A percentile compares a stretch with the other conserved stretches of the same genome.
These are phyloP conservation scores for Fusarium domesticum DNA, from an alignment of 2,329 filamentous ascomycete genomes.

Conservation along the genomic window DNA sequence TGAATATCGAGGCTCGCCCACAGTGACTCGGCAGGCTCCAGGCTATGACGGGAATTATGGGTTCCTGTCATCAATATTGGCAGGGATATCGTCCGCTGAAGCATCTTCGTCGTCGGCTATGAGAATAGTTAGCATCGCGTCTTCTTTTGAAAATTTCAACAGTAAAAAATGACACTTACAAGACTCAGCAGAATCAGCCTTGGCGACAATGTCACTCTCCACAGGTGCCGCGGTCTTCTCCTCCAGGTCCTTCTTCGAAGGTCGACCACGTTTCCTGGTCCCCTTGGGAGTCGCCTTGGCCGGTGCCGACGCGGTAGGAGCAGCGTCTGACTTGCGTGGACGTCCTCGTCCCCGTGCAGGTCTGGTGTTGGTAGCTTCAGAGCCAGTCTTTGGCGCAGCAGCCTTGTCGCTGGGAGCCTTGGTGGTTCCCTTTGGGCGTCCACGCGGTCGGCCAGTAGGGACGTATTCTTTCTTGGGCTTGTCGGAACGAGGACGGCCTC, in stretches of 20 bases:
- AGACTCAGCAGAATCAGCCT: constrained; percentile 4
- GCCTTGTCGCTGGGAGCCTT: constrained; percentile 24
- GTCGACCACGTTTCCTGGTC: constrained; percentile 30
- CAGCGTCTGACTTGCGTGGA: constrained; percentile 30
- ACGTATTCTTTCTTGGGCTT: constrained; percentile 33
- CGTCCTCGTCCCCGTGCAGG: constrained; percentile 29
- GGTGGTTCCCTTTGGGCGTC: constrained; percentile 44
- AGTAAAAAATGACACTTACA: neutral
- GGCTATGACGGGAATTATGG: neutral
- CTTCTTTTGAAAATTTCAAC: neutral
- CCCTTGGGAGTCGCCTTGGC: constrained; percentile 23
- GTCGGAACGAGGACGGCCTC: constrained; percentile 42
- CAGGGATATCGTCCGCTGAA: neutral
- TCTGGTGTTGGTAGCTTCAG: constrained; percentile 13
- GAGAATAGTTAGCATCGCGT: neutral
- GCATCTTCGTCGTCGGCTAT: neutral
- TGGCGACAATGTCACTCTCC: constrained; percentile 13
- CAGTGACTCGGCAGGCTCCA: neutral
- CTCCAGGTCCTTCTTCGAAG: constrained; percentile 29
- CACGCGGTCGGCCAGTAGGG: constrained; percentile 46
- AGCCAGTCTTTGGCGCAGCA: constrained; percentile 2
- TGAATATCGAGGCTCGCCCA: neutral
- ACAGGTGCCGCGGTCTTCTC: constrained; percentile 7
- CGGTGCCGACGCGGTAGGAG: constrained; percentile 15
- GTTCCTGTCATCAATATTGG: neutral